Evolutionary conservation across 2,329 filamentous ascomycete genomes (phyloP).

Genomic region (Pestalotiopsis sp.): DNA sequence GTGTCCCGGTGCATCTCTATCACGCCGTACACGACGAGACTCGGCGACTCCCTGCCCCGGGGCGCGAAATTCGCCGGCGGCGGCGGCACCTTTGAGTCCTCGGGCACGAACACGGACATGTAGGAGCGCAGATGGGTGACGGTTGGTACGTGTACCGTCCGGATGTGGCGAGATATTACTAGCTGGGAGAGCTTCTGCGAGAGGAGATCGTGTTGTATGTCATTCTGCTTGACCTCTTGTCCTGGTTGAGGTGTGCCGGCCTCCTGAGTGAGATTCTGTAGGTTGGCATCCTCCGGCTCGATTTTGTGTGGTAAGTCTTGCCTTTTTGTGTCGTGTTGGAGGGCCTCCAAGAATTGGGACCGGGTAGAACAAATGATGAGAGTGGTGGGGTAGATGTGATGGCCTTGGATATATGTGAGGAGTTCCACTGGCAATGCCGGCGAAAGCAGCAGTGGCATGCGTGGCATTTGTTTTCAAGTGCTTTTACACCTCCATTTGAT

Average conservation of each 20-base stretch:
- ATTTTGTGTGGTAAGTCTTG: not conserved
- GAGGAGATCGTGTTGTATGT: conserved; percentile 47
- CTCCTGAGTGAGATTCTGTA: conserved; percentile 15
- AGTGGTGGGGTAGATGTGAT: conserved; percentile 60
- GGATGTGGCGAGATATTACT: conserved; percentile 68
- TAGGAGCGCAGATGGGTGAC: conserved; percentile 78
- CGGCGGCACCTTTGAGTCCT: conserved; percentile 36
- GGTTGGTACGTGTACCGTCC: conserved; percentile 73
- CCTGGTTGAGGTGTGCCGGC: not conserved
- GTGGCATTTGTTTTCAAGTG: conserved; percentile 15
- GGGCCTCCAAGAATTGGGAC: conserved; percentile 63
- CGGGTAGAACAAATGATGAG: conserved; percentile 72
- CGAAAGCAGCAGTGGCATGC: conserved; percentile 44
- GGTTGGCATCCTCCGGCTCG: conserved; percentile 5
- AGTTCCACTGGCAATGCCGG: conserved; percentile 62
- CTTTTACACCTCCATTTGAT: conserved; percentile 17
- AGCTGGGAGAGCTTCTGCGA: conserved; percentile 70
- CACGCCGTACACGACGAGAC: conserved; percentile 67
- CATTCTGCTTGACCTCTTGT: not conserved
- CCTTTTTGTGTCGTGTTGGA: conserved; percentile 50
- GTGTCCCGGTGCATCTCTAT: conserved; percentile 68
- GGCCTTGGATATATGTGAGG: conserved; percentile 64
- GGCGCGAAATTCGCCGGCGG: conserved; percentile 33
- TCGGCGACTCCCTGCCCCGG: conserved; percentile 30
- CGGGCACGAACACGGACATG: conserved; percentile 58